A percentile compares a stretch with the other conserved stretches of the same genome.
Evolutionary conservation across 345 rosid genomes (phyloP).

Genomic region (Hevea brasiliensis): DNA sequence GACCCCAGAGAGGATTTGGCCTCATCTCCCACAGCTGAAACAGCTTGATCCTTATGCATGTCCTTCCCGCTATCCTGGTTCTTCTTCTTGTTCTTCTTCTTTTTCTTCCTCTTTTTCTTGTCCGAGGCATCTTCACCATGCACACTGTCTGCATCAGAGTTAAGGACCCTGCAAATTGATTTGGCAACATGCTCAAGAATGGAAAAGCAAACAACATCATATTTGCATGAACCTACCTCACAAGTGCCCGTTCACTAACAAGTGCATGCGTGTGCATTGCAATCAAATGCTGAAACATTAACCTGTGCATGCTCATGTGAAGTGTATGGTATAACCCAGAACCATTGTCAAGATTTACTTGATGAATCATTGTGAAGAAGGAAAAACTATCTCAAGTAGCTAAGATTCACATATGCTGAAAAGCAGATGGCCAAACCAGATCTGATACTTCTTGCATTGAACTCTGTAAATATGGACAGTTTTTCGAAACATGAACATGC

Average conservation of each 20-base stretch:
- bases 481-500: background rate
- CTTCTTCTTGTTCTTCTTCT: conserved; percentile 62
- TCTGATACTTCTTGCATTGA: background rate
- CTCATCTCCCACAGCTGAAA: conserved; percentile 35
- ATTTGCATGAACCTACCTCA: conserved; percentile 4
- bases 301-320: too few relatives aligned
- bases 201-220: background rate
- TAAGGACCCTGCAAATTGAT: conserved; percentile 34
- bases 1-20: conserved; percentile 28
- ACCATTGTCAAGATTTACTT: background rate
- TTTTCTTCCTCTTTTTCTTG: conserved; percentile 61
- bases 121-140: conserved; percentile 42
- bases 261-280: background rate
- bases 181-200: conserved; percentile 11
- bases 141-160: conserved; percentile 25
- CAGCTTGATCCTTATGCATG: conserved; percentile 23
- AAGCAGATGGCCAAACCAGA: background rate
- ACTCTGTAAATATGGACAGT: background rate
- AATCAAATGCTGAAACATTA: too few relatives aligned
- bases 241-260: background rate
- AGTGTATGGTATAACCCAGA: too few relatives aligned
- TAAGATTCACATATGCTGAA: background rate
- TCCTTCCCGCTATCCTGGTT: conserved; percentile 41
- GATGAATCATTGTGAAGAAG: background rate
- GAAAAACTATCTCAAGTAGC: background rate